Base-by-base conservation (phyloP, 805 yeast species). In the Candida peoriensis region DNA sequence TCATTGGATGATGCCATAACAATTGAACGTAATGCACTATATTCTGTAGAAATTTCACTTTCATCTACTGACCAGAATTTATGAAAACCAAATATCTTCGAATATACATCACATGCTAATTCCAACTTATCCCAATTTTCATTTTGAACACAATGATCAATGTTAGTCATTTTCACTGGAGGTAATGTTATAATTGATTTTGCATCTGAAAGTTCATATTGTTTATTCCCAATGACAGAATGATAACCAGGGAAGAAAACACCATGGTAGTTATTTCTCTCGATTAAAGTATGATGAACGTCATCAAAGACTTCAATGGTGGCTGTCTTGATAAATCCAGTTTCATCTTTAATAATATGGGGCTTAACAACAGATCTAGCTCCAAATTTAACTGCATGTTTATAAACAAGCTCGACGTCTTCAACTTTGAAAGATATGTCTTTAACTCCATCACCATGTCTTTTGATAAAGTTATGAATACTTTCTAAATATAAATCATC, bases 21-120 rank as follows among this genome's bases (percentile, higher is more conserved):
- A 17, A 77, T 72, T 10, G 94, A 81, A 36, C 73, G 67, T 37
- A 85, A 68, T 0, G 93, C 83, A 2, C 88, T 73, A 44, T 63
- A 76, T 34, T 73, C 76, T 0, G 95, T 84, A 33, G 70, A 67
- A n/a, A 86, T 73, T 44, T 79, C 83, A 30, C 64, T 66, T 43
- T 86, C 95, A 54, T 84, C 95, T 10, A 82, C 94, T 1, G 90
- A 80, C 93, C 94, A 83, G 54, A 75, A 85, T 50, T 76, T 66
- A 46, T 79, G 87, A 58, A 86, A 82, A 1, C 88, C 88, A 46
- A 85, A 74, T 2, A 74, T 71, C 18, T 60, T 56, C 20, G 76
- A 72, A 57, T 87, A 85, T 38, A 72, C 70, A 13, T 61, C 60
- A 46, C 88, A 81, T 1, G 76, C 73, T 5, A 46, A 46, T 20